Percentiles rank a stretch among this genome's conserved stretches.
phyloP scores from a whole-genome alignment of 305 asterid species.

The Solanum hybrid region DNA sequence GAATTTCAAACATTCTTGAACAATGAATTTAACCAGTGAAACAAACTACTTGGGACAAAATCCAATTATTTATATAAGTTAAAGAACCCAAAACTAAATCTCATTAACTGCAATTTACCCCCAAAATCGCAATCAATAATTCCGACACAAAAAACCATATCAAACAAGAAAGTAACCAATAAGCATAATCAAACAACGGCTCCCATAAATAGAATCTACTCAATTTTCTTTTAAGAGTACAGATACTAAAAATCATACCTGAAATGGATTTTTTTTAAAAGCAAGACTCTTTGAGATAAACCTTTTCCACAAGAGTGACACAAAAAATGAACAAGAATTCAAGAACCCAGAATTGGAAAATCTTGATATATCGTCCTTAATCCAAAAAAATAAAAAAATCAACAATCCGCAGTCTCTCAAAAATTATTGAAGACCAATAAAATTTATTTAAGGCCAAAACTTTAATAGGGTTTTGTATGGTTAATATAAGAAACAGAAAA shows the following conservation, averaged over 20 bases:
- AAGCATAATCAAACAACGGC: background rate
- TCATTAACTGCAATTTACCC: background rate
- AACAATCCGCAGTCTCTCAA: background rate
- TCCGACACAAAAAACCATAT: background rate
- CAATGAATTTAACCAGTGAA: background rate
- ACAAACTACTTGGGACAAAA: background rate
- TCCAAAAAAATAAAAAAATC: background rate
- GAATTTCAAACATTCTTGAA: background rate
- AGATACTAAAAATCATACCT: constrained; percentile 14
- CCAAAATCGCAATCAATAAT: background rate
- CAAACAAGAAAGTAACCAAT: background rate
- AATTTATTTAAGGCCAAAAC: background rate
- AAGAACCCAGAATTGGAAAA: background rate
- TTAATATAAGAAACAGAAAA: background rate
- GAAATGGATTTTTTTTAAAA: background rate
- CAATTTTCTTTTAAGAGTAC: background rate
- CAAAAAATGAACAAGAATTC: background rate
- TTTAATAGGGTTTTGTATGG: background rate
- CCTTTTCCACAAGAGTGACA: background rate
- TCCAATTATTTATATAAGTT: background rate
- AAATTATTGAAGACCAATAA: background rate
- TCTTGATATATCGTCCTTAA: background rate
- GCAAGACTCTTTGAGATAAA: background rate
- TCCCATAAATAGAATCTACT: background rate
- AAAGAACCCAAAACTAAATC: background rate